Percentiles rank a stretch among this genome's conserved stretches.
These are phyloP conservation scores for Brassica incana DNA, from an alignment of 345 rosid species.

Conservation along the genomic window DNA sequence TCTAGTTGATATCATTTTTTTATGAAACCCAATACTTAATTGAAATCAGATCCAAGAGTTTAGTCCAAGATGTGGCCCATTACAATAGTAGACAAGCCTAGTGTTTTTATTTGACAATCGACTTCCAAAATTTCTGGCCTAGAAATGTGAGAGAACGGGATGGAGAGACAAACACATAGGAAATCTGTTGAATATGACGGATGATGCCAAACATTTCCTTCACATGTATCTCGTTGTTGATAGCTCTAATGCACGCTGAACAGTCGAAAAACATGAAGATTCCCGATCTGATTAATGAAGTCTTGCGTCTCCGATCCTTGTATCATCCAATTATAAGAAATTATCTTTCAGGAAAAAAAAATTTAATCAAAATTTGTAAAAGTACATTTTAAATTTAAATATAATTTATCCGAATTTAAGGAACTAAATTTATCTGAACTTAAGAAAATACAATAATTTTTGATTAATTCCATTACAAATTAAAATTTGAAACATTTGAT, in stretches of 20 bases:
- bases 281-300: not conserved
- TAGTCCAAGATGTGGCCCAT: not conserved
- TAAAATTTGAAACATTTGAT: not conserved
- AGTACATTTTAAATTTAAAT: too few species aligned
- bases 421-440: not conserved
- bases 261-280: not conserved
- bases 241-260: not conserved
- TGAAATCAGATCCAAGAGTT: not conserved
- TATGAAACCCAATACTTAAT: too few species aligned
- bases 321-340: not conserved
- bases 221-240: not conserved
- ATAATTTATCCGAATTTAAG: not conserved
- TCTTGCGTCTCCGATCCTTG: not conserved
- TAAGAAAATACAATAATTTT: too few species aligned
- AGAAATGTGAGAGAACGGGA: not conserved
- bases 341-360: too few species aligned
- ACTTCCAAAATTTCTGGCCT: not conserved
- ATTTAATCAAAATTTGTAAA: too few species aligned
- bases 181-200: too few species aligned
- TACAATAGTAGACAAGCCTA: not conserved
- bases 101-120: not conserved
- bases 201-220: not conserved
- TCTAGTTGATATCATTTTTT: not conserved
- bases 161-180: too few species aligned
- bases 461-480: too few species aligned